Evolutionary conservation across 257 asterid species (phyloP).

Genomic region (Solanum pinnatisectum): DNA sequence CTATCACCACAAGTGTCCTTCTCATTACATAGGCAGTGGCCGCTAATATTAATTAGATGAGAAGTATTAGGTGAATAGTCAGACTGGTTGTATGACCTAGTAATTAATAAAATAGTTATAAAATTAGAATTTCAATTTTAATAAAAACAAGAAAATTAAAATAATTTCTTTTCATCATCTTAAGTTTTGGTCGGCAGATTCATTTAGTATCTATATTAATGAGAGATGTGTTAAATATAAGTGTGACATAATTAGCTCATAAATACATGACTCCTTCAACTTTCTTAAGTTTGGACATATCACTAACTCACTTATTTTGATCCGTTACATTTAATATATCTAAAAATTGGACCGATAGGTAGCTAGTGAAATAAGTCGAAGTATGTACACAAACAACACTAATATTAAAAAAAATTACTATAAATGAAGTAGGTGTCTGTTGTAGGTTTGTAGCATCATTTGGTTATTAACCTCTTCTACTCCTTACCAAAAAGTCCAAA

Average conservation of each 20-base stretch:
- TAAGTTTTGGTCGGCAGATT: not conserved
- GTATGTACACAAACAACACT: not conserved
- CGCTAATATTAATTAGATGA: not conserved
- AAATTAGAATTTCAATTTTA: too few relatives aligned
- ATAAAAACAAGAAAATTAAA: not conserved
- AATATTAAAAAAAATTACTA: not conserved
- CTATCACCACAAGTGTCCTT: not conserved
- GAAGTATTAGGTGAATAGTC: not conserved
- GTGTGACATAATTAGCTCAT: not conserved
- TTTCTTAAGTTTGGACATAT: not conserved
- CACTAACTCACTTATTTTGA: not conserved
- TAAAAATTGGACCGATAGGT: not conserved
- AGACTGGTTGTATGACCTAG: accelerated
- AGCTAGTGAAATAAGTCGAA: not conserved
- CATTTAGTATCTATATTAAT: not conserved
- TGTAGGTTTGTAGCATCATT: not conserved
- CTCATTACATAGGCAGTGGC: not conserved
- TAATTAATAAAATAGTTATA: not conserved
- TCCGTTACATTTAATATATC: not conserved
- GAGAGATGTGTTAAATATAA: not conserved
- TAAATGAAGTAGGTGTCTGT: not conserved
- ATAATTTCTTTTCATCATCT: not conserved
- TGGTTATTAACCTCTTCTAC: not conserved
- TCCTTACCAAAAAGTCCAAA: not conserved
- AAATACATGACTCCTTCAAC: not conserved